These are phyloP conservation scores for Pistacia integerrima DNA, from an alignment of 345 rosid genomes.

Conservation along the genomic window DNA sequence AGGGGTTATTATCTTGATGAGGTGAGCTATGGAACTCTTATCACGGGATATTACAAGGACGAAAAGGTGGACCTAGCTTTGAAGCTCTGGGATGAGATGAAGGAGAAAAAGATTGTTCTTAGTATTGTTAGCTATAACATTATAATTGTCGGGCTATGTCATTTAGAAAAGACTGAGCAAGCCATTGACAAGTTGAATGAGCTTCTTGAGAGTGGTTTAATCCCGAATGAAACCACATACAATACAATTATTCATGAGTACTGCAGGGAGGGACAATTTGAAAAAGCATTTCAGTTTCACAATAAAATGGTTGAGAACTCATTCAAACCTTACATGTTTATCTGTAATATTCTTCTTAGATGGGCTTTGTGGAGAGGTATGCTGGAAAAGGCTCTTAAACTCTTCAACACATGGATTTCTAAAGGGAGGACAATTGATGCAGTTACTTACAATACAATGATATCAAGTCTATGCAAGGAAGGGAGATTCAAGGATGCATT, in stretches of 20 bases:
- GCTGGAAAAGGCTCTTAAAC: slow-evolving; percentile 82
- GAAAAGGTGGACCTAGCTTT: slow-evolving; percentile 50
- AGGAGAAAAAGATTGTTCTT: slow-evolving; percentile 62
- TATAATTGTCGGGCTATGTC: slow-evolving; percentile 68
- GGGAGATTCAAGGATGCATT: slow-evolving; percentile 74
- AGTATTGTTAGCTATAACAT: slow-evolving; percentile 65
- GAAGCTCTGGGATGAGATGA: slow-evolving; percentile 85
- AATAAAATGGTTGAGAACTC: slow-evolving; percentile 69
- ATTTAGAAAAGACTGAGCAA: slow-evolving; percentile 58
- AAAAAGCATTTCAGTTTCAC: slow-evolving; percentile 83
- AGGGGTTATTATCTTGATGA: slow-evolving; percentile 77
- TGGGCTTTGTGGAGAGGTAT: slow-evolving; percentile 74
- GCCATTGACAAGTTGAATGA: slow-evolving; percentile 72
- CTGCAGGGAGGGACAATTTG: slow-evolving; percentile 65
- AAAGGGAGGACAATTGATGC: slow-evolving; percentile 59
- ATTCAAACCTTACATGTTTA: slow-evolving; percentile 61
- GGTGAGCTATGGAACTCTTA: slow-evolving; percentile 77
- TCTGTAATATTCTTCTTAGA: slow-evolving; percentile 73
- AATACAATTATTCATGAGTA: slow-evolving; percentile 74
- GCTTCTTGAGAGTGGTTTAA: slow-evolving; percentile 58
- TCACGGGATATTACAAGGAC: slow-evolving; percentile 63
- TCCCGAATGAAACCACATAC: slow-evolving; percentile 66
- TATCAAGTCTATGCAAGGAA: slow-evolving; percentile 65
- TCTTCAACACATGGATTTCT: slow-evolving; percentile 63
- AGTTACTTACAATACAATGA: slow-evolving; percentile 78